Base-by-base conservation (phyloP, 2,329 filamentous ascomycete genomes). In the Exophiala lecanii-corni region DNA sequence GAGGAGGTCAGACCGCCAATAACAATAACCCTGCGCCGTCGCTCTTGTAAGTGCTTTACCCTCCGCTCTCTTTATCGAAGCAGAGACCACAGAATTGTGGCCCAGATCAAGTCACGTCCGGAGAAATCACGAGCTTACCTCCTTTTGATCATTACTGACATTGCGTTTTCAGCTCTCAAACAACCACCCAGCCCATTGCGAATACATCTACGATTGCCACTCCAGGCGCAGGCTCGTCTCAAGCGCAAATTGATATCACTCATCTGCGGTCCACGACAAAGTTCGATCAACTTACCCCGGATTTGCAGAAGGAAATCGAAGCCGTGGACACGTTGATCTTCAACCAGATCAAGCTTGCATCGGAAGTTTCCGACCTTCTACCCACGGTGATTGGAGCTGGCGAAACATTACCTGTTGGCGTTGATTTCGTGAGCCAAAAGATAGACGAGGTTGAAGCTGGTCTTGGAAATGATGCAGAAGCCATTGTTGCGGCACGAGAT, bases 181-280 rank as follows among this genome's bases (percentile, higher is more conserved):
- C 19, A 19, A 41, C 31, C 10, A 35, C 45, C 16, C 45, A 42
- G 20, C 39, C 41, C 17, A 36, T 36, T 9, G 28, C 40, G 30
- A 37, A 41, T 20, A 32, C 52, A 19, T 31, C 53, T 25, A 46
- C 39, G 25, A 49, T 43, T 55, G 59, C 41, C 72, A 38, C 73
- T 76, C 51, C 74, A 76, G 54, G 73, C 70, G 10, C 74, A 82
- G 23, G 7, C 23, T 12, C 81, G 17, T 60, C 83, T 1, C 86
- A 84, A 13, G 84, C 88, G 13, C 82, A 85, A 57, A 85, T 94
- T 57, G 86, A 92, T 63, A 67, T 86, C 39, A 78, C 78, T 55
- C 86, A 86, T 59, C 72, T 97, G 47, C 81, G 88, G 39, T 84
- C 85, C 12, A 94, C 89, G 0, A 95, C 89, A 3, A 86, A 92